phyloP scores from a whole-genome alignment of 176 grass and related monocot species.

The Bothriochloa decipiens region DNA sequence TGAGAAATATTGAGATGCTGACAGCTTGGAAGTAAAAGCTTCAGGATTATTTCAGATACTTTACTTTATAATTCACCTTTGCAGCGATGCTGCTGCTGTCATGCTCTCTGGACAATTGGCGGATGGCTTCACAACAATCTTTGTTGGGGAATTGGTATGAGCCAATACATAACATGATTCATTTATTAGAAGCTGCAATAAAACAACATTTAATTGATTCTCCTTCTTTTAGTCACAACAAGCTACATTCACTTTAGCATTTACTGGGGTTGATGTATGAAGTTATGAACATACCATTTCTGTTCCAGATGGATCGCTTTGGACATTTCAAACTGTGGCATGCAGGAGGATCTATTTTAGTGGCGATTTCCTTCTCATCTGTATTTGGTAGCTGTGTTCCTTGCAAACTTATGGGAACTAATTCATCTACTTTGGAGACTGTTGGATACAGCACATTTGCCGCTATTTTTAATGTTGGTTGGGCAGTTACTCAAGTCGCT shows the following conservation, averaged over 20 bases:
- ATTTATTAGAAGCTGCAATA: constrained; percentile 1
- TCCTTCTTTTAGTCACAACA: constrained; percentile 11
- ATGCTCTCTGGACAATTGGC: constrained; percentile 98
- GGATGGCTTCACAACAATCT: constrained; percentile 91
- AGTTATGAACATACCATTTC: constrained; percentile 32
- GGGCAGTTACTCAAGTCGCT: constrained; percentile 96
- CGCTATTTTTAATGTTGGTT: constrained; percentile 94
- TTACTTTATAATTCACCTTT: constrained; percentile 45
- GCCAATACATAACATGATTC: constrained; percentile 8
- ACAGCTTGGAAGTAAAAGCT: constrained; percentile 26
- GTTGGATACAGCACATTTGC: constrained; percentile 96
- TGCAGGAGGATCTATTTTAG: constrained; percentile 91
- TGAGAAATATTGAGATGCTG: constrained; percentile 14
- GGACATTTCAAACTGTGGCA: constrained; percentile 99
- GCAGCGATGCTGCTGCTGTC: constrained; percentile 89
- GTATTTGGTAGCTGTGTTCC: constrained; percentile 91
- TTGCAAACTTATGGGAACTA: constrained; percentile 74
- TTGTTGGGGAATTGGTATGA: constrained; percentile 91
- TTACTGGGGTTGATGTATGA: constrained; percentile 30
- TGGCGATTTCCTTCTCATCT: constrained; percentile 94
- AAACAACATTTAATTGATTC: constrained; percentile 11
- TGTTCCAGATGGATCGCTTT: constrained; percentile 86
- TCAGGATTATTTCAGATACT: constrained; percentile 20
- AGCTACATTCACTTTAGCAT: constrained; percentile 10
- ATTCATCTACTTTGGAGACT: constrained; percentile 69